Conservation (phyloP, 139 green algal species). For the Chlamydomonas schloesseri region DNA sequence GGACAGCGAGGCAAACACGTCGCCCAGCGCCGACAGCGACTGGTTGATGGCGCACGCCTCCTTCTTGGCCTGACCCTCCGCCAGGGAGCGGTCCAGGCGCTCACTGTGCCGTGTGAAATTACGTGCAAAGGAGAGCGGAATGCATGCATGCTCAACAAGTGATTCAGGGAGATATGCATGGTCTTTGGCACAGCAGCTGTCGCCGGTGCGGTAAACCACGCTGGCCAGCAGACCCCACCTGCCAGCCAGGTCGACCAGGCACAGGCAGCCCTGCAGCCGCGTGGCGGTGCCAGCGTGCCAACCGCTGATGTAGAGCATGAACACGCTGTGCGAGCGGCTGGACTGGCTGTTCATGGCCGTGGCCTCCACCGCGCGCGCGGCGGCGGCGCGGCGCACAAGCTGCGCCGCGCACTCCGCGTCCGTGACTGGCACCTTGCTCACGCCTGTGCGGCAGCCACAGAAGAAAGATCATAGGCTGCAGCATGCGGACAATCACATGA, state of each 20-base stretch:
- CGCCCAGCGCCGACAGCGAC: slow-evolving; percentile 84
- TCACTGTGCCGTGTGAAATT: slow-evolving; percentile 72
- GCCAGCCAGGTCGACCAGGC: slow-evolving; percentile 95
- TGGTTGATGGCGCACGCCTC: slow-evolving; percentile 98
- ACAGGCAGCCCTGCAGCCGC: slow-evolving; percentile 81
- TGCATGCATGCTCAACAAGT: too few species aligned
- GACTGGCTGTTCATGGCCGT: slow-evolving; percentile 96
- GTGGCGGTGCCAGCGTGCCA: slow-evolving; percentile 75
- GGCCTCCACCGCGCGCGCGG: slow-evolving; percentile 78
- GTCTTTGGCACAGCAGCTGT: too few species aligned
- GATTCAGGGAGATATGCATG: too few species aligned
- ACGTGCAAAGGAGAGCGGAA: too few species aligned
- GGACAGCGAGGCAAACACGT: slow-evolving; percentile 89
- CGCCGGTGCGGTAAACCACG: too few species aligned
- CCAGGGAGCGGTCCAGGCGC: slow-evolving; percentile 81
- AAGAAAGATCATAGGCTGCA: too few species aligned
- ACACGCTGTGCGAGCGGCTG: slow-evolving; percentile 92
- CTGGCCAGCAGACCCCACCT: too few species aligned
- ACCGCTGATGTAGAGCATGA: slow-evolving; percentile 96
- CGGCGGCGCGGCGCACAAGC: slow-evolving; percentile 76
- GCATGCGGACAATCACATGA: too few species aligned
- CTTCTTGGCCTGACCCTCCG: slow-evolving; percentile 84
- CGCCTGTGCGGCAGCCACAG: background rate
- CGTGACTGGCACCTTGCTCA: slow-evolving; percentile 65
- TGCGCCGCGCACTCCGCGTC: slow-evolving; percentile 74